A percentile compares a stretch with the other conserved stretches of the same genome.
These are phyloP conservation scores for Mycena metata DNA, from an alignment of 768 basidiomycete genomes.

Conservation along the genomic window DNA sequence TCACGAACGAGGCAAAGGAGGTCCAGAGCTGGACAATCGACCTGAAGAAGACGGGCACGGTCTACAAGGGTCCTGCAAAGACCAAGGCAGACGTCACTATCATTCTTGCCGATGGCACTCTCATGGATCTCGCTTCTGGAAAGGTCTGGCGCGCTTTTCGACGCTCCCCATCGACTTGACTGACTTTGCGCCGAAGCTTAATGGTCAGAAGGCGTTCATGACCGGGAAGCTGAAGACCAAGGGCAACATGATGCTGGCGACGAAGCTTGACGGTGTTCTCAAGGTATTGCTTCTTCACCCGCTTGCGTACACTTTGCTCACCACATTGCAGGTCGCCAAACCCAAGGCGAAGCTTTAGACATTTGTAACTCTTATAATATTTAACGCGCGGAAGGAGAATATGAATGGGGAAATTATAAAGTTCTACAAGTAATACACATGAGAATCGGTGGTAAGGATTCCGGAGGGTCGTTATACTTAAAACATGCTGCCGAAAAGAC, in stretches of 20 bases:
- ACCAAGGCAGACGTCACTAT: slow-evolving; percentile 89
- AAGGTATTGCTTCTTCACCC: slow-evolving; percentile 61
- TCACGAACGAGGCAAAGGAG: slow-evolving; percentile 80
- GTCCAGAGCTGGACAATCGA: slow-evolving; percentile 92
- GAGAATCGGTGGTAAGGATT: background rate
- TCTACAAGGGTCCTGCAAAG: slow-evolving; percentile 80
- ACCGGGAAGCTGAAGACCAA: slow-evolving; percentile 93
- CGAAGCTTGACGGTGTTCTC: slow-evolving; percentile 88
- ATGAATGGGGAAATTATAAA: slow-evolving; percentile 35
- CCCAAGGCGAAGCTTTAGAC: slow-evolving; percentile 64
- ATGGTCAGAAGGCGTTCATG: slow-evolving; percentile 97
- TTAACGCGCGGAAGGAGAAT: slow-evolving; percentile 15
- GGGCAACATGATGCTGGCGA: slow-evolving; percentile 95
- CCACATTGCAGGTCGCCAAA: slow-evolving; percentile 51
- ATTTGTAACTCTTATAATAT: background rate
- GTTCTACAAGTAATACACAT: slow-evolving; percentile 33
- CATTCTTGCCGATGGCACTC: slow-evolving; percentile 81
- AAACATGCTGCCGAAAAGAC: slow-evolving; percentile 84
- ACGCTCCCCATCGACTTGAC: background rate
- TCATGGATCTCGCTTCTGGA: slow-evolving; percentile 77
- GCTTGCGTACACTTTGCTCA: background rate
- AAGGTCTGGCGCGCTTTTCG: slow-evolving; percentile 61
- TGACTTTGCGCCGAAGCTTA: slow-evolving; percentile 62
- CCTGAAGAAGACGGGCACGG: slow-evolving; percentile 84
- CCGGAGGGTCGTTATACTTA: slow-evolving; percentile 46